Conservation (phyloP, 2,329 filamentous ascomycete species). For the Penicillium fuscoglaucum region DNA sequence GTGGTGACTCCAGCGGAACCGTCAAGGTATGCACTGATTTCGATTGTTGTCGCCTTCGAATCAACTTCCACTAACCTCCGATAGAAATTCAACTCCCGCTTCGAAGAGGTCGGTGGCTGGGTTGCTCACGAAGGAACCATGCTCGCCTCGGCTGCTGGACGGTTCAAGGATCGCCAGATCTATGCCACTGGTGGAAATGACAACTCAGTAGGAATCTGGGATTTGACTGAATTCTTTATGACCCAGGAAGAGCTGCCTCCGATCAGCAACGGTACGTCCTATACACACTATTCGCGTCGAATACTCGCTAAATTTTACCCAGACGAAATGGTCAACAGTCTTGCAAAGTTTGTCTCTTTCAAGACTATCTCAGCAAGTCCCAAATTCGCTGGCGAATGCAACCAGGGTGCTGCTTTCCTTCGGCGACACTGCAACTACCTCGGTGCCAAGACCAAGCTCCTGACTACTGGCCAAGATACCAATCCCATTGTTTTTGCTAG, state of each 20-base stretch:
- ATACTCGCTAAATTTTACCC: conserved; percentile 13
- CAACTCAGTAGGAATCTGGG: conserved; percentile 84
- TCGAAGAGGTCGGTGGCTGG: conserved; percentile 76
- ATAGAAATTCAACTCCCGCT: conserved; percentile 75
- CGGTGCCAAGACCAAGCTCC: conserved; percentile 83
- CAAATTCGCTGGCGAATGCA: conserved; percentile 87
- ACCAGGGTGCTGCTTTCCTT: conserved; percentile 86
- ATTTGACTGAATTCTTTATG: conserved; percentile 61
- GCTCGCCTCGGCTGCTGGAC: conserved; percentile 75
- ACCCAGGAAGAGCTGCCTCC: conserved; percentile 48
- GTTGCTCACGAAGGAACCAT: conserved; percentile 84
- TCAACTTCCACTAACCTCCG: conserved; percentile 4
- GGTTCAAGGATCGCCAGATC: conserved; percentile 70
- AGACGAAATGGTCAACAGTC: conserved; percentile 66
- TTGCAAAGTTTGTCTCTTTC: conserved; percentile 85
- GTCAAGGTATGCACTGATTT: conserved; percentile 64
- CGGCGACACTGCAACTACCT: conserved; percentile 89
- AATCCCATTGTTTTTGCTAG: conserved; percentile 94
- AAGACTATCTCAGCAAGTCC: conserved; percentile 86
- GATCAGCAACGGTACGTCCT: conserved; percentile 56
- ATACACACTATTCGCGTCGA: neutral
- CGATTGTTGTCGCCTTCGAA: neutral
- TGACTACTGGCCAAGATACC: conserved; percentile 75
- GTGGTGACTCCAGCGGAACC: conserved; percentile 83
- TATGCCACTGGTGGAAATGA: conserved; percentile 95